Conservation (phyloP, 1,284 basidiomycete species). For the Trichosporon sp. region DNA sequence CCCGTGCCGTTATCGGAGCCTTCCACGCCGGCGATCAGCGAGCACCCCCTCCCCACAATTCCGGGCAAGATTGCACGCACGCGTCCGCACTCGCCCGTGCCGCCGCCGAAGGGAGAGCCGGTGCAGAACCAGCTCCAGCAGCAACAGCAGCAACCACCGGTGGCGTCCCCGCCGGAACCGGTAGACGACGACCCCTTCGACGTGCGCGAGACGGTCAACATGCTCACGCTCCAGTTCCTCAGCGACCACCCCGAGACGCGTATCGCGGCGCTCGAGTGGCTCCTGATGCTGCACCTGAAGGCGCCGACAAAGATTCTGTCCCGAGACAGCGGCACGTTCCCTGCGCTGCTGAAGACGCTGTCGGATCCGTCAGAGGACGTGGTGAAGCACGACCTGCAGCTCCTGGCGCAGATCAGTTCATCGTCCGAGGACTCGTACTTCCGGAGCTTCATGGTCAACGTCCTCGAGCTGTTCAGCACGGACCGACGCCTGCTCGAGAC, state of each 20-base stretch:
- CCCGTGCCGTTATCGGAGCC: conserved; percentile 58
- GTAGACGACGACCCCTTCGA: conserved; percentile 80
- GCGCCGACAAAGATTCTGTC: conserved; percentile 95
- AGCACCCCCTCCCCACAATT: conserved; percentile 37
- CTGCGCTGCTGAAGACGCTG: conserved; percentile 89
- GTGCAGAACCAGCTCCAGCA: conserved; percentile 10
- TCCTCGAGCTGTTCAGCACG: conserved; percentile 92
- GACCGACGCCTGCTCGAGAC: conserved; percentile 88
- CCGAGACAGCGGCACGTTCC: conserved; percentile 96
- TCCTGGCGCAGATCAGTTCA: conserved; percentile 90
- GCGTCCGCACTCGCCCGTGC: conserved; percentile 41
- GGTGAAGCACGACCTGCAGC: conserved; percentile 91
- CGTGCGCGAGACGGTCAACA: conserved; percentile 87
- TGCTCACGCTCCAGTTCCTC: conserved; percentile 88
- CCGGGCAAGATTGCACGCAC: conserved; percentile 30
- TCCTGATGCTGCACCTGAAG: conserved; percentile 98
- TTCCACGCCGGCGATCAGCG: conserved; percentile 45
- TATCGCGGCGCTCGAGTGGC: conserved; percentile 94
- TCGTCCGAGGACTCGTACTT: conserved; percentile 95
- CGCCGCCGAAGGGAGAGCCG: conserved; percentile 27
- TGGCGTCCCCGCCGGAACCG: conserved; percentile 35
- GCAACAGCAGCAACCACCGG: conserved; percentile 24
- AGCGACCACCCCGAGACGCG: conserved; percentile 96
- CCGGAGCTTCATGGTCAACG: conserved; percentile 90
- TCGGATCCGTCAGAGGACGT: conserved; percentile 98